Percentiles rank a stretch among this genome's conserved stretches.
These are phyloP conservation scores for Venturia nashicola DNA, from an alignment of 2,329 filamentous ascomycete species.

Conservation along the genomic window DNA sequence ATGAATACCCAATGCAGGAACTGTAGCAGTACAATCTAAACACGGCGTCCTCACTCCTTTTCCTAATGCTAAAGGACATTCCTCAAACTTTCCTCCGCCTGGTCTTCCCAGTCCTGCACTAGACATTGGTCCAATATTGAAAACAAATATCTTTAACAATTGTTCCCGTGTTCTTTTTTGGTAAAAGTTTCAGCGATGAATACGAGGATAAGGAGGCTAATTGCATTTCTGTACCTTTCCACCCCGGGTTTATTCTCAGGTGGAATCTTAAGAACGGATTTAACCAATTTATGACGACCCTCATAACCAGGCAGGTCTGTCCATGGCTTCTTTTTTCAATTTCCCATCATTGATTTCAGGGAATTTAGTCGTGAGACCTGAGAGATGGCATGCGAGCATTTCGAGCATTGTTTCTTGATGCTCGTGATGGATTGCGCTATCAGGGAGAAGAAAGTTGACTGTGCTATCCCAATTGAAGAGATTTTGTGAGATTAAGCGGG, in stretches of 20 bases:
- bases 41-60: not conserved
- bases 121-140: not conserved
- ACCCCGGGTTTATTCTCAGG: not conserved
- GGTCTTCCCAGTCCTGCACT: not conserved
- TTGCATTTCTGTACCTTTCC: not conserved
- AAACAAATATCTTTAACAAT: no score
- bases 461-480: not conserved
- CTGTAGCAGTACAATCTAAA: not conserved
- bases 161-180: not conserved
- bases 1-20: not conserved
- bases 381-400: not conserved
- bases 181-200: not conserved
- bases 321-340: not conserved
- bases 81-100: not conserved
- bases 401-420: not conserved
- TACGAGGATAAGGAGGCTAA: not conserved
- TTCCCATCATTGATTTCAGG: not conserved
- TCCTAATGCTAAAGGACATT: not conserved
- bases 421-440: not conserved
- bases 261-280: not conserved
- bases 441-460: not conserved
- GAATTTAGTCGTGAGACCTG: not conserved
- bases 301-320: not conserved
- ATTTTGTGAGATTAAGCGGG: not conserved
- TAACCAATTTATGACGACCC: not conserved